Conservation (phyloP, 2,329 filamentous ascomycete species). For the Fusarium foetens region DNA sequence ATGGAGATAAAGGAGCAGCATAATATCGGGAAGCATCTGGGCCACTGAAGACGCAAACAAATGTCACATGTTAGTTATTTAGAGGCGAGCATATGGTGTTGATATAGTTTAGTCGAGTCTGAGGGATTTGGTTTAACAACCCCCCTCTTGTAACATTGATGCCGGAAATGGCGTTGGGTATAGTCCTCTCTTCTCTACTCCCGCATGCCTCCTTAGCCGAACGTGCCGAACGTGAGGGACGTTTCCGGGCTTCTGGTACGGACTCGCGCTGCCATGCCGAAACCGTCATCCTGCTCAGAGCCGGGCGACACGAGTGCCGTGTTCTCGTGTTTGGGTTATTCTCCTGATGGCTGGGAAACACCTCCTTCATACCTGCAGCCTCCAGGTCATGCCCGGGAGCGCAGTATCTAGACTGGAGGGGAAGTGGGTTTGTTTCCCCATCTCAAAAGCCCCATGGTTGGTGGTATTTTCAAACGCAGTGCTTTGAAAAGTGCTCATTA, state of each 20-base stretch:
- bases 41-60: conserved; percentile 31
- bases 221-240: conserved; percentile 8
- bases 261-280: neutral
- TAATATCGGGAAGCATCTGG: conserved; percentile 29
- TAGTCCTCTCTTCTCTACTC: conserved; percentile 26
- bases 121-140: conserved; percentile 11
- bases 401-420: neutral
- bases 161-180: conserved; percentile 39
- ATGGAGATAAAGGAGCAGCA: conserved; percentile 24
- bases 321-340: neutral
- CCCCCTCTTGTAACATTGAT: conserved; percentile 37
- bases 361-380: neutral
- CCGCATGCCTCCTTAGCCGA: neutral
- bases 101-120: conserved; percentile 15
- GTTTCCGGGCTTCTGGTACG: neutral
- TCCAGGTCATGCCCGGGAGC: neutral
- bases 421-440: neutral
- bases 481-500: conserved; percentile 15
- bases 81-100: conserved; percentile 1
- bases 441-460: neutral
- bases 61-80: conserved; percentile 26
- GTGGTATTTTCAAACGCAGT: neutral
- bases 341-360: neutral
- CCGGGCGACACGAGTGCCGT: neutral
- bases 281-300: neutral